Base-by-base conservation (phyloP, 2,329 filamentous ascomycete species). In the Emericellopsis cladophorae region DNA sequence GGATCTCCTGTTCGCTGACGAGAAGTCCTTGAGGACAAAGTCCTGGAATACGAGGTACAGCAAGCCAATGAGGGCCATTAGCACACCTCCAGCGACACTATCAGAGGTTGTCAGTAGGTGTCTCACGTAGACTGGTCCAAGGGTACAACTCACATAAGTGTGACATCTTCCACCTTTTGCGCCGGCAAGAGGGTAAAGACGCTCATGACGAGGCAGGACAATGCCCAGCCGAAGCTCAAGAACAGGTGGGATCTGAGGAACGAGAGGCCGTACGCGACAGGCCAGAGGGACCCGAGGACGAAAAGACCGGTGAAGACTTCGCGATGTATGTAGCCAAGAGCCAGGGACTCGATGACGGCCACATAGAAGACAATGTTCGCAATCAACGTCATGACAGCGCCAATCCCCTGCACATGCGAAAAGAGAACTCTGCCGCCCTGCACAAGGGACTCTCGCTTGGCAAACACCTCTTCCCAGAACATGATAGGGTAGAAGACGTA, bases 401-500 rank as follows among this genome's bases (percentile, higher is more conserved):
- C 65, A 23, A 72, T 62, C 0, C 81, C 79, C 41, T 72, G 67
- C 34, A 89, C 64, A 48, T 89, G 73, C 1, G 75, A 71, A 48
- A 95, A 79, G 8, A 96, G 65, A 39, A 75, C 69, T 46, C 70
- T 72, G 40, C 73, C 69, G 4, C 88, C 89, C 46, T 79, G 72
- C 6, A 64, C 53, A 11, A 95, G 59, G 34, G 84, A 84, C 36
- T 72, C 68, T 42, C 88, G 74, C 23, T 84, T 77, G 4, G 85
- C 84, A 59, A 82, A 90, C 0, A 95, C 85, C 54, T 95, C 89
- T 59, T 95, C 90, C 92, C 92, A 98, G 64, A 98, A 96, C 43
- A 86, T 74, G 3, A 95, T 79, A 0, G 92, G 92, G 59, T 98
- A 98, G 51, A 93, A 75, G 1, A 82, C 84, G 57, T 98, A 98